Evolutionary conservation across 2,329 filamentous ascomycete species (phyloP), one percentile per base, ranked within the genome.

Genomic region (Knufia petricola): DNA sequence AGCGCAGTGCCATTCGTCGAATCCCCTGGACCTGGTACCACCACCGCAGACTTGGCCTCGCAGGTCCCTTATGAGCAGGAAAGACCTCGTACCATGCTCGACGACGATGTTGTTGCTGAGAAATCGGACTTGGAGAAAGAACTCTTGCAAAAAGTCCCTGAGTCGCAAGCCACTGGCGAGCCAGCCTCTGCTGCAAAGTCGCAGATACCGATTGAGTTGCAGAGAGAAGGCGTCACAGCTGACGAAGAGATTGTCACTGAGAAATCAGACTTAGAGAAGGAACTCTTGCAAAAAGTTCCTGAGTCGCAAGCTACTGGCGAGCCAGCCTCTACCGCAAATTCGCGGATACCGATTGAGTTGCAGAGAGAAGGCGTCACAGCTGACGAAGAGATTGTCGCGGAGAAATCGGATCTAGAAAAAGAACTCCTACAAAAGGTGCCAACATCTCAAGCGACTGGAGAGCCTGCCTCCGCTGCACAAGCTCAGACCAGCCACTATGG

Each of bases 71-170:
- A 64, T 50, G 59, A 64, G 39, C 54, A 59, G 23, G 56, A 58
- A 50, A 57, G 53, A 46, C 47, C 55, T 44, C 46, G 30, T 7
- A 15, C 21, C n/a, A 30, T 52, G 13, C 39, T 38, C 12, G 55
- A 88, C 61, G 30, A 37, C 15, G 30, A 36, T 48, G 84, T 81
- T 15, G 84, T 92, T 6, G 69, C 76, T 54, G 85, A 89, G 58
- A 92, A 92, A 77, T 79, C 78, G 63, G 75, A 72, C 9, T 73
- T 88, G 3, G 87, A 94, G 69, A 66, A 77, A 23, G 84, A 94
- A 68, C 72, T 94, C 4, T 70, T 89, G 41, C 74, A 78, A 50
- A 67, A 65, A 39, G 61, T 70, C 8, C 57, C 57, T 0, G 52
- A 60, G 4, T 58, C 63, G n/a, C 59, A 67, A 44, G 63, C 61